phyloP scores from a whole-genome alignment of 805 yeast species.

The Suhomyces emberorum region DNA sequence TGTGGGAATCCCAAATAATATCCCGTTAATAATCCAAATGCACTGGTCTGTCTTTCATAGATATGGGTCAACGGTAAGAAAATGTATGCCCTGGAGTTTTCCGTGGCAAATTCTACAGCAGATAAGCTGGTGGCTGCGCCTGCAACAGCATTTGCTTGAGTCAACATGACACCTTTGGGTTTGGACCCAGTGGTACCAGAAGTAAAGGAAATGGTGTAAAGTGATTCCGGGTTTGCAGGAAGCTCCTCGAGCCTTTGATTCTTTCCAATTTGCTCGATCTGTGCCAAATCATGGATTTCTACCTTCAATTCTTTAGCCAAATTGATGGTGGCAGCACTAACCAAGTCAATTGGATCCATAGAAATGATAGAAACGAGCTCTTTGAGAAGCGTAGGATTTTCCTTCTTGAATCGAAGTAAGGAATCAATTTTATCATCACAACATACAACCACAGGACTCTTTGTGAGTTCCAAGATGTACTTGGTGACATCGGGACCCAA shows the following conservation, averaged over 20 bases:
- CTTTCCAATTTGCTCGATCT: constrained; percentile 31
- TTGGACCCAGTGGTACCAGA: constrained; percentile 69
- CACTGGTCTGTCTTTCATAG: constrained; percentile 48
- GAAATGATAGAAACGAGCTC: constrained; percentile 21
- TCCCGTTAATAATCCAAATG: constrained; percentile 46
- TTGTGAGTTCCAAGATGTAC: constrained; percentile 18
- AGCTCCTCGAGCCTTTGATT: constrained; percentile 23
- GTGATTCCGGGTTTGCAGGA: constrained; percentile 48
- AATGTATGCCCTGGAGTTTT: constrained; percentile 9
- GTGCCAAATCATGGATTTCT: constrained; percentile 29
- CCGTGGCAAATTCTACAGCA: constrained; percentile 1
- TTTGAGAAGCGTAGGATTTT: constrained; percentile 12
- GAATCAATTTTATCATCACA: constrained; percentile 15
- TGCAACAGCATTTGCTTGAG: constrained; percentile 51
- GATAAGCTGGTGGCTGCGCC: constrained; percentile 26
- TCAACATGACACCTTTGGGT: constrained; percentile 66
- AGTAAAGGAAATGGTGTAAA: constrained; percentile 65
- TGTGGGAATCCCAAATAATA: constrained; percentile 51
- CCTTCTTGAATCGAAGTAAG: constrained; percentile 13
- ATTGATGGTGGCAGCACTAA: constrained; percentile 9
- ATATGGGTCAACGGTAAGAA: constrained; percentile 62
- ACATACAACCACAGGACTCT: constrained; percentile 16
- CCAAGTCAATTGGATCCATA: constrained; percentile 22
- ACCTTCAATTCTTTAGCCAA: constrained; percentile 23
- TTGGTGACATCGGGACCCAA: constrained; percentile 17